Base-by-base conservation (phyloP, 441 rosid genomes). In the Syzygium syzygioides region DNA sequence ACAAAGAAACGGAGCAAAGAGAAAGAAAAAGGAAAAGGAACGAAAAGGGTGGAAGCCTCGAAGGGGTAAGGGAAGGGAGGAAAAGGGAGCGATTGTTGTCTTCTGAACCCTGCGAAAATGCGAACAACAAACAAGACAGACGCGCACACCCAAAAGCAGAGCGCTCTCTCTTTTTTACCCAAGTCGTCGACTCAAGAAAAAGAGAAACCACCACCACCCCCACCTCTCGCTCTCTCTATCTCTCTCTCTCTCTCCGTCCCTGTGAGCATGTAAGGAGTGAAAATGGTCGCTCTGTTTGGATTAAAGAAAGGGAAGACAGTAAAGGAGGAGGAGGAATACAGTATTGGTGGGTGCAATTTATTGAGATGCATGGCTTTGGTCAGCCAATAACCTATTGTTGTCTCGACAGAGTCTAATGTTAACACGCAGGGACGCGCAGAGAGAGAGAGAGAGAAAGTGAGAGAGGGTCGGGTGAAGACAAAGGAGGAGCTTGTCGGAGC, bases 41-140 rank as follows among this genome's bases (percentile, higher is more conserved):
- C 0, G 14, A 60, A 28, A 28, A 12, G 66, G 66, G 66, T 60
- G 2, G 66, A 60, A 60, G 66, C 66, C 66, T 60, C 30, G 66
- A 28, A 60, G 66, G 66, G 66, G 15, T 13, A 89, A 83, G 87
- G 55, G 30, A n/a, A 9, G 86, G 88, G 37, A 34, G 53, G 85
- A 76, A 88, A 54, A 86, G 83, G 89, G 57, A 85, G 87, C 19
- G 84, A 86, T 86, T 55, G 86, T 66, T 54, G 85, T 89, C 76
- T 87, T 87, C 52, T 26, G 20, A 62, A 88, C 88, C 93, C 88
- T 91, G 76, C 86, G 86, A 90, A 62, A 88, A 90, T 90, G 92
- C 90, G 88, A 89, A 89, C 90, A 87, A 92, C 89, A 86, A 84
- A 85, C 86, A 85, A 87, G 85, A 60, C 86, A 79, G 32, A 55